phyloP scores from a whole-genome alignment of 1,139 yeast species.

The Hemisphaericaspora lyxosophila region DNA sequence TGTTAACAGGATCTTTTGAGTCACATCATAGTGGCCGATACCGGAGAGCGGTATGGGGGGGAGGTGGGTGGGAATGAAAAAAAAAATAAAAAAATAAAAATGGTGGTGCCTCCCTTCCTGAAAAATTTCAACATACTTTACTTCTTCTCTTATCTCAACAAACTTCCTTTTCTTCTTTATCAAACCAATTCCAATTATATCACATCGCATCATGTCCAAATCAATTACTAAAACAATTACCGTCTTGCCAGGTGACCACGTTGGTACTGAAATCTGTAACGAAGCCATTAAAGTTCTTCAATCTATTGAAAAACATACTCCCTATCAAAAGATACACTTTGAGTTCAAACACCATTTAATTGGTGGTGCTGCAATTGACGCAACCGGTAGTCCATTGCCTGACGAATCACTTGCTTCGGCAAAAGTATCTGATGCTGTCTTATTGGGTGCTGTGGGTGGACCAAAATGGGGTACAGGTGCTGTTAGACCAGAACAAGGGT shows the following conservation, averaged over 20 bases:
- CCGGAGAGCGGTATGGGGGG: neutral
- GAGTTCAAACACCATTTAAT: slow-evolving; percentile 80
- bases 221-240: slow-evolving; percentile 64
- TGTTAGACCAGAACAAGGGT: slow-evolving; percentile 97
- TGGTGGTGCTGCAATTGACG: slow-evolving; percentile 98
- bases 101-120: neutral
- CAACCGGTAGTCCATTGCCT: slow-evolving; percentile 91
- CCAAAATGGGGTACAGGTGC: slow-evolving; percentile 97
- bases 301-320: slow-evolving; percentile 68
- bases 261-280: slow-evolving; percentile 82
- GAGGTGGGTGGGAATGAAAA: neutral
- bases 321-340: slow-evolving; percentile 57
- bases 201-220: slow-evolving; percentile 14
- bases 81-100: neutral
- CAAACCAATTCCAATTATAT: neutral
- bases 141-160: neutral
- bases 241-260: slow-evolving; percentile 94
- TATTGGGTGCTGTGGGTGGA: slow-evolving; percentile 97
- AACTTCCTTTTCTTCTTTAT: neutral
- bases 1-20: too few species aligned
- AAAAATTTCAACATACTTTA: neutral
- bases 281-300: slow-evolving; percentile 91
- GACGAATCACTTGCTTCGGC: slow-evolving; percentile 85
- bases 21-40: neutral
- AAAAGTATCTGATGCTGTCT: slow-evolving; percentile 85